A percentile compares a stretch with the other conserved stretches of the same genome.
Evolutionary conservation across 345 rosid genomes (phyloP).

Genomic region (Acer saccharum): DNA sequence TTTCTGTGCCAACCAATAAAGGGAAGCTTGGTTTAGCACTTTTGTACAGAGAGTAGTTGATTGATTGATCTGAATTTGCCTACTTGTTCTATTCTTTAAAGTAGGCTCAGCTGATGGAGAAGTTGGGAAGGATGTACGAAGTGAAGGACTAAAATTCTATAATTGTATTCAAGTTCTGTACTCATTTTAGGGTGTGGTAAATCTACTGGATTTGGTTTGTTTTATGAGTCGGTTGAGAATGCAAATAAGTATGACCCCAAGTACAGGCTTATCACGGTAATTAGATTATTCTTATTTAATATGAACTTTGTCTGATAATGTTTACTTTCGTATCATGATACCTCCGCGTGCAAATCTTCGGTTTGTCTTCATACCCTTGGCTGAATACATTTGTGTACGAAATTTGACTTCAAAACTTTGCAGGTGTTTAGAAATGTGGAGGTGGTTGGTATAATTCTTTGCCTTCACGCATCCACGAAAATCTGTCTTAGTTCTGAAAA

Average conservation of each 20-base stretch:
- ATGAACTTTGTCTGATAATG: too few relatives aligned
- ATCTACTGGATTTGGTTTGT: slow-evolving; percentile 71
- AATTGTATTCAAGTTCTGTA: slow-evolving; percentile 71
- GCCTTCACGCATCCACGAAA: slow-evolving; percentile 90
- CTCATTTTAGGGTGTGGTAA: slow-evolving; percentile 80
- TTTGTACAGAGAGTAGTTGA: background rate
- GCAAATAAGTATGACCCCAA: slow-evolving; percentile 81
- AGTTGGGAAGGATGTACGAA: slow-evolving; percentile 41
- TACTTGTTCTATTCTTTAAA: background rate
- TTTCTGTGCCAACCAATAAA: too few relatives aligned
- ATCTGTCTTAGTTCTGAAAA: slow-evolving; percentile 88
- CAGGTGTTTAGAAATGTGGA: slow-evolving; percentile 84
- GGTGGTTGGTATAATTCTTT: slow-evolving; percentile 75
- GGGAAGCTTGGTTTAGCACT: background rate
- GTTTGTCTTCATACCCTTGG: too few relatives aligned
- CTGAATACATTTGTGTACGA: too few relatives aligned
- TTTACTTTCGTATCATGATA: too few relatives aligned
- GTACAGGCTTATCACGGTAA: slow-evolving; percentile 61
- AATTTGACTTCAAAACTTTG: slow-evolving; percentile 6
- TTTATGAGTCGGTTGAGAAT: slow-evolving; percentile 63
- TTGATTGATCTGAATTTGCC: background rate
- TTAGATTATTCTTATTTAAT: too few relatives aligned
- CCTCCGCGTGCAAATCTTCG: too few relatives aligned
- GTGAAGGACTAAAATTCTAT: slow-evolving; percentile 63
- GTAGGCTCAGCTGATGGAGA: slow-evolving; percentile 67